Base-by-base conservation (phyloP, 148 eudicot genomes). In the Silene latifolia region DNA sequence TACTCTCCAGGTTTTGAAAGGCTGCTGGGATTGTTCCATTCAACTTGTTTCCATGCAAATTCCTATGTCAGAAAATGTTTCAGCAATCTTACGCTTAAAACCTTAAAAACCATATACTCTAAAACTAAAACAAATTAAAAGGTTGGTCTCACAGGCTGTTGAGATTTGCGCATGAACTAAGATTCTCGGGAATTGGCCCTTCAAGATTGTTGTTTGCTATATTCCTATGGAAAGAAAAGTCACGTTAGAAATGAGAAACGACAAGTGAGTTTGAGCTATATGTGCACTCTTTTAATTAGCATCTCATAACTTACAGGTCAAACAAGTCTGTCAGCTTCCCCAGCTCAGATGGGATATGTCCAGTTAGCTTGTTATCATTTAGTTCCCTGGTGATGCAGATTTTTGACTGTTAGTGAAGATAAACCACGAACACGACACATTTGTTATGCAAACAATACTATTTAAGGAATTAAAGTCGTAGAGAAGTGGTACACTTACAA, bases 321-420 rank as follows among this genome's bases (percentile, higher is more conserved):
- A 88, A 96, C 83, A 96, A 85, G 71, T 92, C 95, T 0, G 93
- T 96, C 57, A 96, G 93, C 85, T 87, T 89, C 71, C 99, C 99
- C 63, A 96, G 88, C 85, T 88, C 99, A 18, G 91, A 85, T 39
- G 98, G 99, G 75, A 96, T 90, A 68, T 39, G 86, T 48, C 93
- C 99, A 46, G 83, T 86, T 69, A 96, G 97, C 80, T 75, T 78
- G 80, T 96, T 96, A 74, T 96, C 93, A 80, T 89, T 92, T 82
- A 96, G 71, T 77, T 96, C 99, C 89, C 99, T 96, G 77, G 44
- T 70, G 3, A 59, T 27, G 56, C 17, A 77, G 21, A 73, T 27
- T 54, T 25, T 25, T 10, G 5, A 57, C 8, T 23, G 12, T 63
- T 48, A 53, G 4, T 29, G 12, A 12, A 0, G 13, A 2, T 10